Evolutionary conservation across 176 grass and related monocot genomes (phyloP).

Genomic region (Typha latifolia): DNA sequence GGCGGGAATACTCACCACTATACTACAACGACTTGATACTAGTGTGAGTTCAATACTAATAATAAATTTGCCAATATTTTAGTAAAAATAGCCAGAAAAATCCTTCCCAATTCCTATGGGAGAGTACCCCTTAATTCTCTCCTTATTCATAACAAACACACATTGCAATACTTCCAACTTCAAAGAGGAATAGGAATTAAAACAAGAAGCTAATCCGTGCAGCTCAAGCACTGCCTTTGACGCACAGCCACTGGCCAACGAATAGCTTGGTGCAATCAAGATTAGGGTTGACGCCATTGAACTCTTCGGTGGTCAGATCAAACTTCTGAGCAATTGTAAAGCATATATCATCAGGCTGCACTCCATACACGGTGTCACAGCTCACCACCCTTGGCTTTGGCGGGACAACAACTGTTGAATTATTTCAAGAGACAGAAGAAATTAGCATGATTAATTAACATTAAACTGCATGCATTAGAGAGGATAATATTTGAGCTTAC

Average conservation of each 20-base stretch:
- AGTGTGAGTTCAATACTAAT: too few relatives aligned
- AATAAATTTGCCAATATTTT: too few relatives aligned
- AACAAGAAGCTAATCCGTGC: too few relatives aligned
- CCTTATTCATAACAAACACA: too few relatives aligned
- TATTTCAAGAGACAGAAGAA: too few relatives aligned
- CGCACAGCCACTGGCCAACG: constrained; percentile 4
- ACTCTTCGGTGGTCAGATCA: neutral
- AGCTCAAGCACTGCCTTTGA: neutral
- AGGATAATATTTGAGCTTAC: neutral
- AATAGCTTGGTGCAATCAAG: constrained; percentile 1
- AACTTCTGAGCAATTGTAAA: neutral
- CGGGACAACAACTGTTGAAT: neutral
- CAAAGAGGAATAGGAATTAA: too few relatives aligned
- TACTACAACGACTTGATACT: constrained; percentile 46
- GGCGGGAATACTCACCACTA: constrained; percentile 89
- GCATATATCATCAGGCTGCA: constrained; percentile 6
- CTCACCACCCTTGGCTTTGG: neutral
- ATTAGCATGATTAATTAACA: too few relatives aligned
- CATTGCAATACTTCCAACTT: too few relatives aligned
- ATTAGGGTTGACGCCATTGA: constrained; percentile 2
- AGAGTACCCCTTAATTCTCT: too few relatives aligned
- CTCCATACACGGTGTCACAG: neutral
- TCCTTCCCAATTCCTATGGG: too few relatives aligned
- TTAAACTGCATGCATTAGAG: too few relatives aligned
- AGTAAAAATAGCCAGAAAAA: too few relatives aligned